phyloP scores from a whole-genome alignment of 192 early-diverging fungal genomes.

The Backusella australiensis region DNA sequence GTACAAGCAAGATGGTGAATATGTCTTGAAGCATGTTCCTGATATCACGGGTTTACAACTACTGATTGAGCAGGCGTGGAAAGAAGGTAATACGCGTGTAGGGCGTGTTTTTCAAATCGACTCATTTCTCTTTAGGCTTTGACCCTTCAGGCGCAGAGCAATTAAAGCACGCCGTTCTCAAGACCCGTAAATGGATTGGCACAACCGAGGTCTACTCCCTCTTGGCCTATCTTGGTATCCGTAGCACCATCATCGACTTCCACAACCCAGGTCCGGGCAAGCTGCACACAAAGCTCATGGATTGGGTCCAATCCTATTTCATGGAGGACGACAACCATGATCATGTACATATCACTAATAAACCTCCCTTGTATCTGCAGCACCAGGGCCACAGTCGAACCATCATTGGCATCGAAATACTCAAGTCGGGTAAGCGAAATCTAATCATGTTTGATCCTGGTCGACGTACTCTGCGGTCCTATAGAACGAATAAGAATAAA shows the following conservation, averaged over 20 bases:
- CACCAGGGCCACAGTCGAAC: constrained; percentile 70
- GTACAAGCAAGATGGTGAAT: constrained; percentile 3
- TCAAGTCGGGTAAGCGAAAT: constrained; percentile 33
- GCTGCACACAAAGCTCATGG: constrained; percentile 53
- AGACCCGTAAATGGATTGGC: constrained; percentile 70
- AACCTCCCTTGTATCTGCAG: constrained; percentile 68
- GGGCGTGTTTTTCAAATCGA: no score
- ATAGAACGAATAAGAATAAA: neutral
- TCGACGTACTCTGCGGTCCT: constrained; percentile 18
- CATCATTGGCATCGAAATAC: constrained; percentile 59
- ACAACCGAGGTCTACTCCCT: constrained; percentile 67
- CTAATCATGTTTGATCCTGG: constrained; percentile 68
- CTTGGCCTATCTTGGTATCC: constrained; percentile 54
- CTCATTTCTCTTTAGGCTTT: constrained; percentile 34
- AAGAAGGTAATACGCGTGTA: constrained; percentile 33
- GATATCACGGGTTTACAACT: constrained; percentile 48
- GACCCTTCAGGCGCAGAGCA: constrained; percentile 58
- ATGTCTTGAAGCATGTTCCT: constrained; percentile 26
- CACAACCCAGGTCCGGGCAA: constrained; percentile 53
- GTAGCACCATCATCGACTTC: constrained; percentile 62
- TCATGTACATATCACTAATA: constrained; percentile 37
- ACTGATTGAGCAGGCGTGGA: constrained; percentile 56
- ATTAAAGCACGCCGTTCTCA: constrained; percentile 47
- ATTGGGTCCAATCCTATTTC: constrained; percentile 61
- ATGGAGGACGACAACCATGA: constrained; percentile 15